A percentile compares a stretch with the other conserved stretches of the same genome.
Conservation (phyloP, 345 rosid genomes). For the Reutealis trisperma region DNA sequence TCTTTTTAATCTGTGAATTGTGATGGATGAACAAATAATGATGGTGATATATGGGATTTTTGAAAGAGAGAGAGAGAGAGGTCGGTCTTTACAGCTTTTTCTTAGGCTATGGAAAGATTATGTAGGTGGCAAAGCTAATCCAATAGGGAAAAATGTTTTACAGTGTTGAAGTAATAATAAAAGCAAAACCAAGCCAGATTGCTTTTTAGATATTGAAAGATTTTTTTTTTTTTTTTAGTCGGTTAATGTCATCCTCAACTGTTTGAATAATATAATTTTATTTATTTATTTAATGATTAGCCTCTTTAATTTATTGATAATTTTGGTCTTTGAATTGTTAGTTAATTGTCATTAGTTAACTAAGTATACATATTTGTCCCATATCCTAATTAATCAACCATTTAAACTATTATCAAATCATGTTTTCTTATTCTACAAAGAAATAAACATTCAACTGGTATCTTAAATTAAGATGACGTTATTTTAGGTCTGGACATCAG, state of each 20-base stretch:
- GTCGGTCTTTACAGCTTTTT: constrained; percentile 15
- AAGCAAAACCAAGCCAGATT: neutral
- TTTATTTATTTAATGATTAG: neutral
- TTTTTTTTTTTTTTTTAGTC: neutral
- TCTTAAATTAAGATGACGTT: no score
- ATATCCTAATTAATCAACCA: no score
- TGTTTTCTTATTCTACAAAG: no score
- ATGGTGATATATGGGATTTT: constrained; percentile 34
- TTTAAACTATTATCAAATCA: no score
- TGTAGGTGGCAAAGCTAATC: neutral
- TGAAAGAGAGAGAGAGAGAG: constrained; percentile 9
- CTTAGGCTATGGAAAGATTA: neutral
- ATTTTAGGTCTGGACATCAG: no score
- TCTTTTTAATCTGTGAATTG: constrained; percentile 23
- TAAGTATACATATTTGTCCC: neutral
- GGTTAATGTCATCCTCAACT: neutral
- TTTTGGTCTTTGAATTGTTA: constrained; percentile 11
- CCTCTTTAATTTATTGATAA: constrained; percentile 1
- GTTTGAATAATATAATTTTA: neutral
- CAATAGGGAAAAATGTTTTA: neutral
- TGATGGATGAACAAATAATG: constrained; percentile 33
- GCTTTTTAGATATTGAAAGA: constrained; percentile 10
- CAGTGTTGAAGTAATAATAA: constrained; percentile 8
- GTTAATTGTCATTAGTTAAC: constrained; percentile 7
- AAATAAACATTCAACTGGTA: no score